phyloP scores from a whole-genome alignment of 2,329 filamentous ascomycete species.

The Pleoardoris graminearum region DNA sequence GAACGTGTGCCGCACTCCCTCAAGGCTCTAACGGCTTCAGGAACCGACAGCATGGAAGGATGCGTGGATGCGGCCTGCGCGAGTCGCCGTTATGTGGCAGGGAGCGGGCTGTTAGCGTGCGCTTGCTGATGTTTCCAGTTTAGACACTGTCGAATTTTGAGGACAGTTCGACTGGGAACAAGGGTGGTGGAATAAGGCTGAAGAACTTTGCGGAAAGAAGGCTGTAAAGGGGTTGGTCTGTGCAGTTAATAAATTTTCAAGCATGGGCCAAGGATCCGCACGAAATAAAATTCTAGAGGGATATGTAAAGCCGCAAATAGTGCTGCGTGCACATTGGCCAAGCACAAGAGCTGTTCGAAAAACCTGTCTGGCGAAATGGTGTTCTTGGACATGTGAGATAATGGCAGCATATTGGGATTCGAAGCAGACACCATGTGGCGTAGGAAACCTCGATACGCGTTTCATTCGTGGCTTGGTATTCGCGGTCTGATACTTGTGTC shows the following conservation, averaged over 20 bases:
- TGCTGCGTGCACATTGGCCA: background rate
- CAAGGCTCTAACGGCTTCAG: constrained; percentile 3
- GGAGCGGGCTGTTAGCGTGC: background rate
- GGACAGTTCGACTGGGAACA: constrained; percentile 8
- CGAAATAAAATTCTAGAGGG: background rate
- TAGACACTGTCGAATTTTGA: constrained; percentile 4
- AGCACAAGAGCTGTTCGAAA: background rate
- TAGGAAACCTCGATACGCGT: constrained; percentile 7
- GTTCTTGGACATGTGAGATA: background rate
- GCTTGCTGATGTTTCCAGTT: background rate
- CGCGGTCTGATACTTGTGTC: constrained; percentile 6
- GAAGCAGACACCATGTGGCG: constrained; percentile 1
- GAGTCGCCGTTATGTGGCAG: constrained; percentile 1
- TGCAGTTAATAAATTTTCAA: constrained; percentile 9
- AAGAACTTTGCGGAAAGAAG: constrained; percentile 16
- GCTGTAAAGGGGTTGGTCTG: constrained; percentile 20
- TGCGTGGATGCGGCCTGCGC: background rate
- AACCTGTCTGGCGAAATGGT: background rate
- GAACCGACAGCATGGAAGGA: background rate
- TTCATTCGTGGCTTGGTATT: constrained; percentile 19
- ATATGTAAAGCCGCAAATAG: background rate
- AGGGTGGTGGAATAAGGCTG: constrained; percentile 18
- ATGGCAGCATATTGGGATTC: background rate
- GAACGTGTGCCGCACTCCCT: background rate
- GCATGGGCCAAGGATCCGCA: constrained; percentile 12